Percentiles rank a stretch among this genome's conserved stretches.
Conservation (phyloP, 305 asterid species). For the Stenogyne calaminthoides region DNA sequence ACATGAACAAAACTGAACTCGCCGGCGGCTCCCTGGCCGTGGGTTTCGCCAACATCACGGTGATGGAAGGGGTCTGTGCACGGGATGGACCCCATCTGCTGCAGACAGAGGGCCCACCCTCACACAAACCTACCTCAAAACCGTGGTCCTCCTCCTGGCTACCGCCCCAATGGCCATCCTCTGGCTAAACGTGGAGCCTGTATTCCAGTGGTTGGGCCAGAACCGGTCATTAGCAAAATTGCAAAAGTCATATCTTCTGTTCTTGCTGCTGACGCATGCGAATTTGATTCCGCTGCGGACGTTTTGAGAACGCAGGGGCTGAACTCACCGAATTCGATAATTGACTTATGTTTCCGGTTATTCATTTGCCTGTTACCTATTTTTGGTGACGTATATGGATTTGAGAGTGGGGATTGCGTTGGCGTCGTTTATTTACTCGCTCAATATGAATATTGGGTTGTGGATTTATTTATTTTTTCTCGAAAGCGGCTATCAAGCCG, state of each 20-base stretch:
- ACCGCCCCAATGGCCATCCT: slow-evolving; percentile 62
- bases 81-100: slow-evolving; percentile 93
- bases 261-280: slow-evolving; percentile 62
- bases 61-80: slow-evolving; percentile 77
- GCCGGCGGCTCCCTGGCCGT: slow-evolving; percentile 89
- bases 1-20: slow-evolving; percentile 66
- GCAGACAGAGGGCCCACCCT: slow-evolving; percentile 79
- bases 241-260: slow-evolving; percentile 59
- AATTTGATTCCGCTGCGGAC: slow-evolving; percentile 62
- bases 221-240: slow-evolving; percentile 51
- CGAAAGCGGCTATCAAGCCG: slow-evolving; percentile 63
- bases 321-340: slow-evolving; percentile 56
- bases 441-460: slow-evolving; percentile 65
- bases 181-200: slow-evolving; percentile 65
- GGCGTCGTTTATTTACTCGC: slow-evolving; percentile 60
- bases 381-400: slow-evolving; percentile 53
- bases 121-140: slow-evolving; percentile 61
- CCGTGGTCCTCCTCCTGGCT: slow-evolving; percentile 60
- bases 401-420: slow-evolving; percentile 73
- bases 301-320: slow-evolving; percentile 63
- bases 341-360: slow-evolving; percentile 47
- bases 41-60: slow-evolving; percentile 77
- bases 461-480: slow-evolving; percentile 43
- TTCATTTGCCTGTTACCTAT: slow-evolving; percentile 68
- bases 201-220: slow-evolving; percentile 63